Base-by-base conservation (phyloP, 768 basidiomycete species). In the Lactarius pseudohatsudake region DNA sequence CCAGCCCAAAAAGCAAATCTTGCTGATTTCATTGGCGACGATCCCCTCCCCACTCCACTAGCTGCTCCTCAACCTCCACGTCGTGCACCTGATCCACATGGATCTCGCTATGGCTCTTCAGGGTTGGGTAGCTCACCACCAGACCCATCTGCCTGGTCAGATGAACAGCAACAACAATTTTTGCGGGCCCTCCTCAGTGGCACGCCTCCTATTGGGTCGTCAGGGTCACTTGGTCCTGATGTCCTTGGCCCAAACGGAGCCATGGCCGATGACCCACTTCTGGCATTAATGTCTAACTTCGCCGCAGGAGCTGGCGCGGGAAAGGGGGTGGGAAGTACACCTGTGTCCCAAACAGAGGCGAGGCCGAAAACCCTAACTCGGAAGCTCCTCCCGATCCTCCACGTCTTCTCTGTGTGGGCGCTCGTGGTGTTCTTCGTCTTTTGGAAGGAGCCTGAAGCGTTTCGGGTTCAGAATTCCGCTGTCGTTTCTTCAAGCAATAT, bases 371-470 rank as follows among this genome's bases (percentile, higher is more conserved):
- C 86, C 34, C 76, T 75, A 16, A 59, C 86, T 40, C 88, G 88
- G 70, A 88, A 85, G 67, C 71, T 87, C 43, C 75, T 90, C 74
- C 90, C 89, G 0, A 72, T 91, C 66, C 61, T 91, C 28, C 91
- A 93, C 73, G 71, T 91, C 30, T 53, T 86, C 13, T 80, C 83
- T 9, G 82, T 86, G 75, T 90, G 91, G 86, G 74, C 74, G 28
- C 74, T 94, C 63, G 75, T 92, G 55, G 82, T 82, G 5, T 88
- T 85, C 74, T 92, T 91, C 73, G 82, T 90, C 7, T 65, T 91
- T 15, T 87, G 81, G 77, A 79, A 76, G 66, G 91, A 91, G 72
- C 90, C 90, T 5, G 77, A 79, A 60, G 76, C 72, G 41, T 85
- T 83, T 72, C 74, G 75, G 4, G 77, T 79, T 66, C 73, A 72